A percentile compares a stretch with the other conserved stretches of the same genome.
phyloP scores from a whole-genome alignment of 2,329 filamentous ascomycete genomes.

The Xylaria sp. region DNA sequence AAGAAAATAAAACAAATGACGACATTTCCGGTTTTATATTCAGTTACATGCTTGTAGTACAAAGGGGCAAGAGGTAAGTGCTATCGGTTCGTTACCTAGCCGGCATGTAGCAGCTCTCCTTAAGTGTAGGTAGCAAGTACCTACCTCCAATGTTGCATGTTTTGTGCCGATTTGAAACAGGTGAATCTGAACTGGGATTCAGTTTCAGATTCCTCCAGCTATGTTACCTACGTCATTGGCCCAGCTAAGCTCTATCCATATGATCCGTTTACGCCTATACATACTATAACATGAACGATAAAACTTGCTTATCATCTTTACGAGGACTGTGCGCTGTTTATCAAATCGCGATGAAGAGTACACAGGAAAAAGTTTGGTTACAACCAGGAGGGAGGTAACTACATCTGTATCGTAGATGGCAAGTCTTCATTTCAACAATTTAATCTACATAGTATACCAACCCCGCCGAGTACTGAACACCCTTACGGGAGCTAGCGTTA shows the following conservation, averaged over 20 bases:
- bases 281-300: neutral
- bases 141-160: neutral
- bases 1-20: conserved; percentile 5
- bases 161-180: conserved; percentile 29
- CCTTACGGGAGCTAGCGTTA: conserved; percentile 11
- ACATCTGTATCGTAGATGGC: neutral
- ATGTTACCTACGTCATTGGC: conserved; percentile 26
- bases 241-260: neutral
- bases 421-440: conserved; percentile 25
- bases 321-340: neutral
- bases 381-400: neutral
- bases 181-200: conserved; percentile 24
- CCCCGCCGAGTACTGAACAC: conserved; percentile 13
- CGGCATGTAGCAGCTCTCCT: neutral
- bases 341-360: neutral
- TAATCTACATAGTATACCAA: neutral
- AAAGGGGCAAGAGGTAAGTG: neutral
- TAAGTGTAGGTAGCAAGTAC: neutral
- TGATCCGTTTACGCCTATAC: neutral
- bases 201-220: conserved; percentile 28
- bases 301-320: neutral
- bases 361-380: neutral
- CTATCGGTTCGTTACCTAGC: neutral
- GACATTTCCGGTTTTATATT: conserved; percentile 2
- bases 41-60: neutral